Conservation (phyloP, 495 filamentous ascomycete genomes). For the Pyronema omphalodes region DNA sequence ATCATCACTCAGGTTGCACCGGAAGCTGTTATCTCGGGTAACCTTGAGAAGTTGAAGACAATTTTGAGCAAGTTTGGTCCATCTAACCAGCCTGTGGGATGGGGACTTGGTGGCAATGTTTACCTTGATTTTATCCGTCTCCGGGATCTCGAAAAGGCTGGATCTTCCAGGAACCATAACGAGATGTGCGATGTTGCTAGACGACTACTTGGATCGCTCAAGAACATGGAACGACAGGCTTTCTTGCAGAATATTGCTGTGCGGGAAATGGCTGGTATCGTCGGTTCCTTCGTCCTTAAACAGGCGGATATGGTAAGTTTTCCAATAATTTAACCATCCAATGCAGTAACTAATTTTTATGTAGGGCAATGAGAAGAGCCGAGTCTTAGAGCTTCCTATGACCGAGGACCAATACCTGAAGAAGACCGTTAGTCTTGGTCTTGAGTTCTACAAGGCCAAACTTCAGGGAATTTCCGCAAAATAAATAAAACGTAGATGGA, state of each 20-base stretch:
- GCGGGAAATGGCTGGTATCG: conserved; percentile 53
- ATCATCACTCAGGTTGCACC: conserved; percentile 65
- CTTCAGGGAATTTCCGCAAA: not conserved
- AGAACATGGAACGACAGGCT: conserved; percentile 32
- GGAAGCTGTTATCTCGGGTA: conserved; percentile 53
- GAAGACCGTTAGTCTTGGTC: conserved; percentile 49
- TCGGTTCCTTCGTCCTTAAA: conserved; percentile 39
- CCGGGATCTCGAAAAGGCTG: conserved; percentile 25
- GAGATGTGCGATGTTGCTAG: conserved; percentile 41
- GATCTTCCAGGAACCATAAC: conserved; percentile 17
- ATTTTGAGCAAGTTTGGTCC: conserved; percentile 48
- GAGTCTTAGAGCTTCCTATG: conserved; percentile 47
- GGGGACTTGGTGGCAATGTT: conserved; percentile 61
- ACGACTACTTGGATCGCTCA: conserved; percentile 44
- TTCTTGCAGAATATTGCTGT: conserved; percentile 41
- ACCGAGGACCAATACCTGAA: conserved; percentile 50
- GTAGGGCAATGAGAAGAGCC: conserved; percentile 28
- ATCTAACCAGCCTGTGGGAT: conserved; percentile 32
- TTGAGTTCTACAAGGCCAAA: conserved; percentile 39
- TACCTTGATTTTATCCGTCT: conserved; percentile 67
- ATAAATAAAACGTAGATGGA: not conserved
- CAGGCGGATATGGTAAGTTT: conserved; percentile 40
- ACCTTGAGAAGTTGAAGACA: conserved; percentile 44
- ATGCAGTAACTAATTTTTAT: not conserved
- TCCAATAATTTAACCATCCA: not conserved